Base-by-base conservation (phyloP, 495 filamentous ascomycete species). In the Podospora sp. region DNA sequence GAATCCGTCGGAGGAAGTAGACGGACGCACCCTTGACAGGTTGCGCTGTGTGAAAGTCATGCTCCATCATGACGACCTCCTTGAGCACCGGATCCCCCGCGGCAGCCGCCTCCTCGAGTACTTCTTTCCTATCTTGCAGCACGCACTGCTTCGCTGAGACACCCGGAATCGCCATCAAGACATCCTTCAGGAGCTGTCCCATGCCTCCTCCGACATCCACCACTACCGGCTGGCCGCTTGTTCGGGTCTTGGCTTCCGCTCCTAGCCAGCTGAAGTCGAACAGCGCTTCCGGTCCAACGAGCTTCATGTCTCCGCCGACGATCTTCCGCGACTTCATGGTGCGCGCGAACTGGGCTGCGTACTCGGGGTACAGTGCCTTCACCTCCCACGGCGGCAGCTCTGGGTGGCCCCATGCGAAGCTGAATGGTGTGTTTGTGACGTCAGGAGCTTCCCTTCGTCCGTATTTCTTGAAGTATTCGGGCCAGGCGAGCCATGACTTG, bases 141-240 rank as follows among this genome's bases (percentile, higher is more conserved):
- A 86, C 69, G 20, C 83, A 74, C 20, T 72, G 75, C 16, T 74
- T 72, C 2, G 67, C 24, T 7, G 72, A 68, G 1, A 76, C 5
- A 6, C 72, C 52, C 0, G 78, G 76, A 27, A 78, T 74, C 14
- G 66, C 68, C 8, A 73, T 71, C 35, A 77, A 71, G 8, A 80
- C 76, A 12, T 71, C 70, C 16, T 72, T 61, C 16, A 86, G 62
- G 65, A 84, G 77, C 59, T 86, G 82, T 2, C 84, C 85, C 22
- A 77, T 70, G 0, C 83, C 82, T 0, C 79, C 84, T 0, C 81
- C 84, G 0, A 87, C 79, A 65, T 87, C 85, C 5, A 87, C 83
- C 0, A 86, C 60, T 5, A 83, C 33, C 8, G 65, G 36, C 24
- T 25, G 65, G 3, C 26, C 58, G 1, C 11, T 27, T 68, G 67